These are phyloP conservation scores for Alternaria alternata DNA, from an alignment of 2,329 filamentous ascomycete genomes.

Conservation along the genomic window DNA sequence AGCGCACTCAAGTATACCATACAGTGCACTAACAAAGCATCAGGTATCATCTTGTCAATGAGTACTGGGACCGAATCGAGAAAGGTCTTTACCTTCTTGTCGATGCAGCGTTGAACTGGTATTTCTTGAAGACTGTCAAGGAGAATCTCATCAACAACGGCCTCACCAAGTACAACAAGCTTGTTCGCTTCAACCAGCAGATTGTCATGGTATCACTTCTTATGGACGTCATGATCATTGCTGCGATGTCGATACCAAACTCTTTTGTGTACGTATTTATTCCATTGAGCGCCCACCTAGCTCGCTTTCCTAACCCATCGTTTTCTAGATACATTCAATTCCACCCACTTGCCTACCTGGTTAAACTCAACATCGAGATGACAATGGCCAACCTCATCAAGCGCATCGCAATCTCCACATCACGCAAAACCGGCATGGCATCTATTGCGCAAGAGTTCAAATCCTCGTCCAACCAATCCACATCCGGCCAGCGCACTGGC, in stretches of 20 bases:
- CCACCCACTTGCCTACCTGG: constrained; percentile 59
- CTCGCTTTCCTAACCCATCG: background rate
- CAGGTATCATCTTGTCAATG: constrained; percentile 45
- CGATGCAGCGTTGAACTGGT: constrained; percentile 50
- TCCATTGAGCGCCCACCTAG: background rate
- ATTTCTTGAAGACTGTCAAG: constrained; percentile 56
- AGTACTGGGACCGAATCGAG: constrained; percentile 51
- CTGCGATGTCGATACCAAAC: constrained; percentile 57
- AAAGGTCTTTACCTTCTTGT: constrained; percentile 51
- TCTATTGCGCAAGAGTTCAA: constrained; percentile 41
- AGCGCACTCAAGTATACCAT: background rate
- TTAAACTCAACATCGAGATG: constrained; percentile 63
- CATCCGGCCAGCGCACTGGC: constrained; percentile 20
- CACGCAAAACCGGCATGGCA: constrained; percentile 37
- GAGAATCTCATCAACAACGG: constrained; percentile 58
- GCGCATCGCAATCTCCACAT: constrained; percentile 45
- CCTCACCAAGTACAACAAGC: constrained; percentile 60
- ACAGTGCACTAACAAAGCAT: constrained; percentile 6
- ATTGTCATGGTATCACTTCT: constrained; percentile 60
- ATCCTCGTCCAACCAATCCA: constrained; percentile 36
- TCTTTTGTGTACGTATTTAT: constrained; percentile 52
- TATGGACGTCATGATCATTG: constrained; percentile 61
- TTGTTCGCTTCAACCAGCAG: constrained; percentile 60
- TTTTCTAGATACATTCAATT: constrained; percentile 56
- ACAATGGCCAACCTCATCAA: constrained; percentile 61